These are phyloP conservation scores for Elsinoe arachidis DNA, from an alignment of 2,329 filamentous ascomycete genomes.

Conservation along the genomic window DNA sequence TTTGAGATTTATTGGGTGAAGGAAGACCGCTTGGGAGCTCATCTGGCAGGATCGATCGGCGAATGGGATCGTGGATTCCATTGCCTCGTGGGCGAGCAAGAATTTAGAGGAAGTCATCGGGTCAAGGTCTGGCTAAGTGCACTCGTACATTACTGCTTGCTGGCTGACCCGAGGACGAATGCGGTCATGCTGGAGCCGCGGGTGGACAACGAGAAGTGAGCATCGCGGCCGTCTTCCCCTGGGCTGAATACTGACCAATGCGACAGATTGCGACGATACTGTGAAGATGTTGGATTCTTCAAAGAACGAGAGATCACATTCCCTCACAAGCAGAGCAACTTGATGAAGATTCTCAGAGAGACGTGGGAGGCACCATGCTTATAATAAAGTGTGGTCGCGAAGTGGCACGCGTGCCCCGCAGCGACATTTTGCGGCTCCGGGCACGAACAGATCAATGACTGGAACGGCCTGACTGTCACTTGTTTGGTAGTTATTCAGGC, in stretches of 20 bases:
- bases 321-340: conserved; percentile 84
- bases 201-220: conserved; percentile 81
- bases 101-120: conserved; percentile 69
- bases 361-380: conserved; percentile 60
- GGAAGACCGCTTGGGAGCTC: conserved; percentile 68
- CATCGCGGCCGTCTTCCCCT: conserved; percentile 15
- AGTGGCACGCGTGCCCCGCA: not conserved
- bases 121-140: conserved; percentile 76
- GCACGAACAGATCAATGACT: not conserved
- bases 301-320: conserved; percentile 81
- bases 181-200: conserved; percentile 79
- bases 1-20: conserved; percentile 99
- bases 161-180: conserved; percentile 71
- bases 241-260: not conserved
- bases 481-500: not conserved
- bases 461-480: not conserved
- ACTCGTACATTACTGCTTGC: conserved; percentile 76
- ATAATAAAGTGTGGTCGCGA: not conserved
- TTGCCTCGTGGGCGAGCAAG: conserved; percentile 82
- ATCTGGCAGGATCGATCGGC: conserved; percentile 55
- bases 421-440: not conserved
- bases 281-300: conserved; percentile 68
- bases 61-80: conserved; percentile 88
- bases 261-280: conserved; percentile 57
- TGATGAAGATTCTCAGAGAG: conserved; percentile 72